Conservation (phyloP, 176 grass and related monocot genomes). For the Ensete glaucum region DNA sequence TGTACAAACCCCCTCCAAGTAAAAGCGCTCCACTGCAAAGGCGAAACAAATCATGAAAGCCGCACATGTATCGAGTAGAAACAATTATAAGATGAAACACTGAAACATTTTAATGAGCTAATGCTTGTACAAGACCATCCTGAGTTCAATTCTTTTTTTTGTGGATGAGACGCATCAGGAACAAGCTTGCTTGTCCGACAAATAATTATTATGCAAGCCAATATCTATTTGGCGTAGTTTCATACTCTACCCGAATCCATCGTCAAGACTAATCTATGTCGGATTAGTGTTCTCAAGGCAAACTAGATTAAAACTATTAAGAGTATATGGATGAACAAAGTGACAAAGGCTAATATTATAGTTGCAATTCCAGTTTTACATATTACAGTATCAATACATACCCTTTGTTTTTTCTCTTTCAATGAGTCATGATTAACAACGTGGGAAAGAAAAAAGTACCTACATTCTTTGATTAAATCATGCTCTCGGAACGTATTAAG, state of each 20-base stretch:
- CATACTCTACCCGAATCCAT: too few species aligned
- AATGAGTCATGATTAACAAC: background rate
- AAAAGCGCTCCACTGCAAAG: constrained; percentile 66
- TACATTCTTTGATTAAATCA: background rate
- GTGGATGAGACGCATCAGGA: background rate
- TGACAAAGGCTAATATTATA: background rate
- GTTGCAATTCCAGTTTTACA: background rate
- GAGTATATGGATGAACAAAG: background rate
- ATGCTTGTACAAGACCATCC: background rate
- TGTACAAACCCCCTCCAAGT: constrained; percentile 74
- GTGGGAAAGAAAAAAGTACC: background rate
- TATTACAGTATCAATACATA: background rate
- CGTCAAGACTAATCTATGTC: too few species aligned
- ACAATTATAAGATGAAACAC: too few species aligned
- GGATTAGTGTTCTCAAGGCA: background rate
- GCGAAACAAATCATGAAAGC: constrained; percentile 3
- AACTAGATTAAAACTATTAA: background rate
- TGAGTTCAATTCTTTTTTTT: background rate
- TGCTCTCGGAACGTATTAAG: background rate
- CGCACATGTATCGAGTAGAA: background rate
- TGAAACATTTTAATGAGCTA: background rate
- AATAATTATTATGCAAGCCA: background rate
- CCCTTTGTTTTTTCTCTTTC: background rate
- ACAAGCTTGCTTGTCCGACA: background rate
- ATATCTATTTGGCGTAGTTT: too few species aligned